phyloP scores from a whole-genome alignment of 2,329 filamentous ascomycete genomes.

The Hymenoscyphus fraxineus region DNA sequence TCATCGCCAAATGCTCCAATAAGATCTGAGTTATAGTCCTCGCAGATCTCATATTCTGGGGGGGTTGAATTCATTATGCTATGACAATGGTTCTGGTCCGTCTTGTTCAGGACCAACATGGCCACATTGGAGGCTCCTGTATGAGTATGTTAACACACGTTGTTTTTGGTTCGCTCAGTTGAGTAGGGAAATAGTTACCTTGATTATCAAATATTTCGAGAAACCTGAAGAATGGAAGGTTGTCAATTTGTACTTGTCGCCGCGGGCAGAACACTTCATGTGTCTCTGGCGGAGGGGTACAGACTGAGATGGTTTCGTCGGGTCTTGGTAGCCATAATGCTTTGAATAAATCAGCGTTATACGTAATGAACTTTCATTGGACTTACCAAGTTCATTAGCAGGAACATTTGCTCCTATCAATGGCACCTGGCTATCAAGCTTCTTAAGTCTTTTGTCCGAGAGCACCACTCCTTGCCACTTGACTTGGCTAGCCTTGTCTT shows the following conservation, averaged over 20 bases:
- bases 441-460: neutral
- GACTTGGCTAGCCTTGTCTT: neutral
- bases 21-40: neutral
- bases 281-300: neutral
- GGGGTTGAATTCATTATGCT: neutral
- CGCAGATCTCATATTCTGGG: neutral
- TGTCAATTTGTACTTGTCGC: neutral
- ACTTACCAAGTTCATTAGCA: neutral
- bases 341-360: neutral
- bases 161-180: neutral
- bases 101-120: neutral
- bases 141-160: neutral
- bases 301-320: neutral
- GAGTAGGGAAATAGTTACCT: neutral
- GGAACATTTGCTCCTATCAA: neutral
- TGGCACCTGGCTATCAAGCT: neutral
- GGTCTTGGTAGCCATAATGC: neutral
- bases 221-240: slow-evolving; percentile 3
- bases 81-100: neutral
- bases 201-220: neutral
- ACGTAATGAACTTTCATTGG: neutral
- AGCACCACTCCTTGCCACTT: neutral
- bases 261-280: neutral
- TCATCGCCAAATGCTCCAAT: neutral
- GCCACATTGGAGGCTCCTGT: neutral